Base-by-base conservation (phyloP, 768 basidiomycete genomes). In the Boletus rubescentipes region DNA sequence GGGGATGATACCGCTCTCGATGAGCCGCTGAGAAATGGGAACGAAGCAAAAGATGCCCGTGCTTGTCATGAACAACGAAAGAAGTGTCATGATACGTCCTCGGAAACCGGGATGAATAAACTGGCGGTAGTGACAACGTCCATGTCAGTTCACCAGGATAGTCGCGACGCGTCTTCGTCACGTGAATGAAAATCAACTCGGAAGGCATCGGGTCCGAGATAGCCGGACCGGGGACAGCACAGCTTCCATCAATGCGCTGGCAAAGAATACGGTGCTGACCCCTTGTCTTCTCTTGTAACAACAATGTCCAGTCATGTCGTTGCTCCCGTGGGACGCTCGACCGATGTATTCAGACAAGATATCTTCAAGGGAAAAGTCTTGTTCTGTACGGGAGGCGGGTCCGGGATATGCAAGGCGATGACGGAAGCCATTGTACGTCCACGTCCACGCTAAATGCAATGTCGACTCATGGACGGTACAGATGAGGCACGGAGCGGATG, bases 381-480 rank as follows among this genome's bases (percentile, higher is more conserved):
- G 5, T 90, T 92, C 72, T 93, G 89, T 73, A 96, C 93, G 0
- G 94, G 93, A 35, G 94, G 93, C 15, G 89, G 89, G 2, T 91
- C 91, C 54, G 96, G 95, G 15, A 98, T 99, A 73, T 93, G 94
- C 75, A 86, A 87, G 61, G 82, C 75, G 45, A 94, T 96, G 87
- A 89, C 89, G 34, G 83, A 91, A 65, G 81, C 86, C 20, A 76
- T 96, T 64, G 91, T 94, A 70, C 45, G 84, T 72, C 38, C 18
- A 45, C 11, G 32, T 34, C 29, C 15, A n/a, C 11, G 30, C 12
- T 26, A 1, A 34, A 29, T 30, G 32, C 35, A 49, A 39, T 50
- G 45, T 26, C 18, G 37, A 43, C 57, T 54, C 29, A 67, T 52
- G 48, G 20, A 15, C 26, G 4, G 16, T 21, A 16, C 59, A 92